Base-by-base conservation (phyloP, 495 filamentous ascomycete genomes). In the Cercophora sp. region DNA sequence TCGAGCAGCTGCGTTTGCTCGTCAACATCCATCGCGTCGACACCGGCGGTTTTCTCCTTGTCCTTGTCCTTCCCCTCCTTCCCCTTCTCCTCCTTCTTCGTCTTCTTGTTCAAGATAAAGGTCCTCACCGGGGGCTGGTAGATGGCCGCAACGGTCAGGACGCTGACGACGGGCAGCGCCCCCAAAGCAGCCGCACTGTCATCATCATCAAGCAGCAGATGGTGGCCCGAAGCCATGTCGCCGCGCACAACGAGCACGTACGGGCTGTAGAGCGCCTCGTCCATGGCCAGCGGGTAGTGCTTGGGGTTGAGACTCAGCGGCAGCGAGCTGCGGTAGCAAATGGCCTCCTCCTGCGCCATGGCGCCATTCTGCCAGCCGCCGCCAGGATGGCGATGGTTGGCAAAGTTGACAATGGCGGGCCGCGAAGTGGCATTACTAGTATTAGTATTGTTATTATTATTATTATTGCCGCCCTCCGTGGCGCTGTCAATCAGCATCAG, bases 361-460 rank as follows among this genome's bases (percentile, higher is more conserved):
- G 51, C 51, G 20, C 51, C 51, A 42, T 54, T 54, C 24, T 41
- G 51, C 51, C 51, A 54, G 26, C 51, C 51, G 27, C 51, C 41
- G 29, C 51, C 51, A 10, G 51, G 51, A 4, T 27, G 18, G 6
- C 41, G n/a, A 24, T 31, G 41, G 27, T 54, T 27, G 51, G 51
- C 42, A 20, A 54, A 54, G 41, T 54, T 54, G 42, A 47, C 15
- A 31, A 54, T 25, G 26, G 29, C 18, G 1, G 51, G 51, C 15
- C 27, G 24, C 2, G 32, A 32, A 15, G 16, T 10, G 32, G 8
- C 36, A 5, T 10, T 9, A 16, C n/a, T 18, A 18, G 5, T 9
- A 18, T 5, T 9, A 5, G 36, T 18, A 18, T 8, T 40, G 8
- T 18, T 40, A 16, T 18, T 18, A 5, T 16, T 43, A n/a, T n/a